Evolutionary conservation across 805 yeast genomes (phyloP), one percentile per base, ranked within the genome.

Genomic region (Candida taoyuanica): DNA sequence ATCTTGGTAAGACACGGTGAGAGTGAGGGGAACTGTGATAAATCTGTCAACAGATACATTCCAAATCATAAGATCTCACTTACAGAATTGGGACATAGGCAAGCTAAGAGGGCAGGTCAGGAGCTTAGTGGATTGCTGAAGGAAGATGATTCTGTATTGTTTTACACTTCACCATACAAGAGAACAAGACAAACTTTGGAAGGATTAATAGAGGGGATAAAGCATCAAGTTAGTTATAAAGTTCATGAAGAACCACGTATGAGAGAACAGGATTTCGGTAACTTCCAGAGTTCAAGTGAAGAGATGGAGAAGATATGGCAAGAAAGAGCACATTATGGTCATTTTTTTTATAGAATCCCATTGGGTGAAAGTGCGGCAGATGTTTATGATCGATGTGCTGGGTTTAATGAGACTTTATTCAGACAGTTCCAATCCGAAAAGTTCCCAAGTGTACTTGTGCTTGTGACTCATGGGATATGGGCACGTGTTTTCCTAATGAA

Each of bases 291-390:
- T 39, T 73, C 80, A 0, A 72, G 77, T 2, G 78, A 76, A 39
- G 84, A 77, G 47, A 88, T 88, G 95, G 81, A 81, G 48, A 67
- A 70, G 48, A 81, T 87, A 24, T 82, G 95, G 87, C 71, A 73
- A 39, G 95, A 85, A 51, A 64, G 97, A 33, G 89, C 95, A 0
- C 76, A 78, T 44, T 89, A 89, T 62, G 97, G 97, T 0, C 85
- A 81, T 58, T 82, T 82, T 54, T 89, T 89, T 60, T 89, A 84
- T 58, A 63, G 97, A 39, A 89, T 89, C 21, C 96, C 96, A 5
- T 79, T 84, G 52, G 97, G 97, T 9, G 97, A 89, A 60, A 81
- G 93, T 52, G 97, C 96, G 0, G 97, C 97, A 0, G 97, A 89
- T 60, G 96, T 89, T 8, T 89, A 78, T 60, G 96, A 89, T 60